Conservation (phyloP, 148 eudicot species). For the Rhododendron kiyosumense region DNA sequence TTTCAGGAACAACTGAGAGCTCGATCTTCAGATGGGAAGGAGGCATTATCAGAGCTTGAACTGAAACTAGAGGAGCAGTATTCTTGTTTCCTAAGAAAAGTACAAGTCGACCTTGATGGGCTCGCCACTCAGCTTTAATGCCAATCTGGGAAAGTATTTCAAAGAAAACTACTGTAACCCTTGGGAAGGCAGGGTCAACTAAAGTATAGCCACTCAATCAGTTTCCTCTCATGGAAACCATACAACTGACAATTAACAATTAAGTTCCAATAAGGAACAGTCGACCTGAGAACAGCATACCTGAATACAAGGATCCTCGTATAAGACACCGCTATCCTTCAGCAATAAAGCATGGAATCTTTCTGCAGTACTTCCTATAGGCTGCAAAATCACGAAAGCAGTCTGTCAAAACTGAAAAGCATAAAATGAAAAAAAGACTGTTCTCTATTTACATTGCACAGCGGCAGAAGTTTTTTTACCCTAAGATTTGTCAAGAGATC, state of each 20-base stretch:
- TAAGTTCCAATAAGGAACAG: conserved; percentile 9
- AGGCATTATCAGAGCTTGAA: conserved; percentile 76
- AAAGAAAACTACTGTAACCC: neutral
- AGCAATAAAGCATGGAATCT: conserved; percentile 68
- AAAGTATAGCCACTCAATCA: neutral
- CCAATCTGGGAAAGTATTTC: conserved; percentile 58
- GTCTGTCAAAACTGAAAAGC: neutral
- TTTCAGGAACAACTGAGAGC: conserved; percentile 86
- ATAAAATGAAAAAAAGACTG: neutral
- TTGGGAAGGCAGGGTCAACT: neutral
- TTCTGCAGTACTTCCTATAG: conserved; percentile 77
- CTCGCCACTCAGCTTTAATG: conserved; percentile 95
- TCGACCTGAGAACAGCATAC: conserved; percentile 22
- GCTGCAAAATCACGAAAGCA: conserved; percentile 45
- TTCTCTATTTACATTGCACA: neutral
- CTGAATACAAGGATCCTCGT: conserved; percentile 97
- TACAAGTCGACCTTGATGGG: conserved; percentile 79
- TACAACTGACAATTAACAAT: neutral
- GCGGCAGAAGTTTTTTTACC: neutral
- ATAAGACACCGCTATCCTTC: conserved; percentile 94
- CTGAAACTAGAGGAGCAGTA: conserved; percentile 78
- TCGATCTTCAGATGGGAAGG: conserved; percentile 81
- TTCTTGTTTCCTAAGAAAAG: conserved; percentile 94
- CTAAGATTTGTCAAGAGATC: neutral
- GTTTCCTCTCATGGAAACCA: neutral